Percentiles rank a stretch among this genome's conserved stretches.
phyloP scores from a whole-genome alignment of 2,329 filamentous ascomycete species.

The Ophiosphaerella korrae region DNA sequence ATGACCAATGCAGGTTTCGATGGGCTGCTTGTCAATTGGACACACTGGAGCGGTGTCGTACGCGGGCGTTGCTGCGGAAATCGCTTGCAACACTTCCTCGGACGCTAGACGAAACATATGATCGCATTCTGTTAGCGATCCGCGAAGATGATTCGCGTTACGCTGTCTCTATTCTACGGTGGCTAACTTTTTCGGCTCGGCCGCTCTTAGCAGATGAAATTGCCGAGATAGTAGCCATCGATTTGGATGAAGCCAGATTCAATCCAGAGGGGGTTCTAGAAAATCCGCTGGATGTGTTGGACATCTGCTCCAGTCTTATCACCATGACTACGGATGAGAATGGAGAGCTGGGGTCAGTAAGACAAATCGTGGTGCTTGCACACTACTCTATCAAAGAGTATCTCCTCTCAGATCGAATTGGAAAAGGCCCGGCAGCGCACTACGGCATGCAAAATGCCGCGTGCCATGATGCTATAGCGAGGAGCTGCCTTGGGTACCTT shows the following conservation, averaged over 20 bases:
- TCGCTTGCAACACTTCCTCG: constrained; percentile 19
- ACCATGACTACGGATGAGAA: too few relatives aligned
- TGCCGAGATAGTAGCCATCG: constrained; percentile 14
- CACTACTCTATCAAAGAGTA: constrained; percentile 46
- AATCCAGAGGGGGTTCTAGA: too few relatives aligned
- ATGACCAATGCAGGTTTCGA: constrained; percentile 23
- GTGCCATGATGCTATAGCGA: constrained; percentile 26
- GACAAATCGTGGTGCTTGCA: constrained; percentile 22
- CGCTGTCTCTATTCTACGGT: constrained; percentile 14
- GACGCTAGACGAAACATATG: constrained; percentile 29
- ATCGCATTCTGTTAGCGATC: constrained; percentile 20
- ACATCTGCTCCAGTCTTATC: too few relatives aligned
- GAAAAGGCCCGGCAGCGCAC: constrained; percentile 17
- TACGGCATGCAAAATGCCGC: constrained; percentile 28
- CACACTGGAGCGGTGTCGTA: constrained; percentile 18
- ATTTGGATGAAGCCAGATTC: constrained; percentile 13
- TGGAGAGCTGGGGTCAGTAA: background rate
- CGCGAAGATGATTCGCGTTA: background rate
- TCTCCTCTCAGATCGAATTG: constrained; percentile 34
- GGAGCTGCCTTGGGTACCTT: constrained; percentile 31
- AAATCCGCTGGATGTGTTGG: too few relatives aligned
- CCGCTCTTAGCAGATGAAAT: constrained; percentile 16
- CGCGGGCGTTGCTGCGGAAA: constrained; percentile 14
- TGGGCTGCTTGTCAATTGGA: constrained; percentile 30
- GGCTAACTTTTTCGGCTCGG: constrained; percentile 13